phyloP scores from a whole-genome alignment of 2,329 filamentous ascomycete species.

The Diaporthe ilicicola region DNA sequence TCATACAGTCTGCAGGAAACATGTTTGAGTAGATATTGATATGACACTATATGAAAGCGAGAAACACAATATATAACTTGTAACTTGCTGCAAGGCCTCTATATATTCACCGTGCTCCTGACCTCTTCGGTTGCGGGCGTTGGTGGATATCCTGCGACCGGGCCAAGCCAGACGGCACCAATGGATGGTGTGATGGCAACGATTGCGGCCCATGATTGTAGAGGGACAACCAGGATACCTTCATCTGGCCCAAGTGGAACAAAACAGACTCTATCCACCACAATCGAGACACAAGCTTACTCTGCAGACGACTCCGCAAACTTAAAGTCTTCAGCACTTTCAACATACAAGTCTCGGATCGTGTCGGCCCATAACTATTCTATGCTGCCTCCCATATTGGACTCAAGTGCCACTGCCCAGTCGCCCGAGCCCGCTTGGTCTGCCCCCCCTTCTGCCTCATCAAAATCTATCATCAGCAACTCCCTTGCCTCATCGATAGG shows the following conservation, averaged over 20 bases:
- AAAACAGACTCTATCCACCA: not conserved
- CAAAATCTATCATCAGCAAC: not conserved
- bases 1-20: no score
- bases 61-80: no score
- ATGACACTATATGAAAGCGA: no score
- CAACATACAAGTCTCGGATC: not conserved
- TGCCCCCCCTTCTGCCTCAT: not conserved
- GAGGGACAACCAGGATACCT: not conserved
- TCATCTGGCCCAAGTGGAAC: not conserved
- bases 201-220: not conserved
- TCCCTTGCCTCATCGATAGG: not conserved
- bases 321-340: not conserved
- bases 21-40: no score
- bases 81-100: not conserved
- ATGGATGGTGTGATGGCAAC: not conserved
- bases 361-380: not conserved
- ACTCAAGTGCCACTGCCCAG: not conserved
- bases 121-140: not conserved
- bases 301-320: not conserved
- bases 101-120: not conserved
- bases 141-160: not conserved
- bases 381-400: not conserved
- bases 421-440: not conserved
- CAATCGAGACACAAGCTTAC: not conserved
- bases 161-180: not conserved